Evolutionary conservation across 2,329 filamentous ascomycete species (phyloP).

Genomic region (Setomelanomma holmii): DNA sequence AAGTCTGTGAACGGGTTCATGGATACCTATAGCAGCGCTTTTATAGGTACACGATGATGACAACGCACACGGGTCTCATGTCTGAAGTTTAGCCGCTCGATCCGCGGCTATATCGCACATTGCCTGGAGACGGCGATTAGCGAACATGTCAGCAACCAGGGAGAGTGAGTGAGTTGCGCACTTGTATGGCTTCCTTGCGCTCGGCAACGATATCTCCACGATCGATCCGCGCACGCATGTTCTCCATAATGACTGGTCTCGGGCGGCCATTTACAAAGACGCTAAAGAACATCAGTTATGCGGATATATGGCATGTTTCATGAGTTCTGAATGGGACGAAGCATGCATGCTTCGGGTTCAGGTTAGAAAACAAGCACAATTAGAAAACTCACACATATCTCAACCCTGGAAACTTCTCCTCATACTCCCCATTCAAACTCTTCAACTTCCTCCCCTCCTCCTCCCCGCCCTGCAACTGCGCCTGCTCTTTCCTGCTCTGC

Average conservation of each 20-base stretch:
- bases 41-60: neutral
- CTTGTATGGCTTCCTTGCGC: conserved; percentile 76
- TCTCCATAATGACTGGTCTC: conserved; percentile 76
- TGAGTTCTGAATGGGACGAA: neutral
- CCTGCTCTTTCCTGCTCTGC: conserved; percentile 82
- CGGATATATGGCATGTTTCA: neutral
- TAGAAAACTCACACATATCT: conserved; percentile 70
- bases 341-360: too few relatives aligned
- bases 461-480: conserved; percentile 65
- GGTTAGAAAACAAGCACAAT: neutral
- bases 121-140: conserved; percentile 61
- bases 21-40: neutral
- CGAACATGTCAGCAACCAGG: neutral
- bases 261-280: conserved; percentile 88
- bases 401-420: conserved; percentile 79
- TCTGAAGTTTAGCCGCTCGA: conserved; percentile 67
- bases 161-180: conserved; percentile 51
- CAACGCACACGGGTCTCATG: conserved; percentile 1
- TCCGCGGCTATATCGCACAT: conserved; percentile 93
- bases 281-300: conserved; percentile 42
- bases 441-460: conserved; percentile 66
- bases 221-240: conserved; percentile 79
- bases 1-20: neutral
- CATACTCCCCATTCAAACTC: conserved; percentile 77
- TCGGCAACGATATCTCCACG: conserved; percentile 71